A percentile compares a stretch with the other conserved stretches of the same genome.
These are phyloP conservation scores for Cyberlindnera americana DNA, from an alignment of 805 yeast genomes.

Conservation along the genomic window DNA sequence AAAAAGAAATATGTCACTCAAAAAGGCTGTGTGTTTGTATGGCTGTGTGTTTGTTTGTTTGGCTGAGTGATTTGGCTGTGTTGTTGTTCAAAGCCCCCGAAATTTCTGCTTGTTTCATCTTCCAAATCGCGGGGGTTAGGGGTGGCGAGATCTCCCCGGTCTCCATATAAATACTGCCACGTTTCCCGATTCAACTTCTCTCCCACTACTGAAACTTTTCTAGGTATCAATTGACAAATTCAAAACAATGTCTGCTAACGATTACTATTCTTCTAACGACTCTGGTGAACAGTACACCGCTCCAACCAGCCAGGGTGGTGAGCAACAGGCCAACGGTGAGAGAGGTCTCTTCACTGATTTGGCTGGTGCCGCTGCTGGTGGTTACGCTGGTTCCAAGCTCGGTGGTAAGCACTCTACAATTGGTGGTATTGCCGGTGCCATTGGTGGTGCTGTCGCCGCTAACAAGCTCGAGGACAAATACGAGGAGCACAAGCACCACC, in stretches of 20 bases:
- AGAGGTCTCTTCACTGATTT: slow-evolving; percentile 43
- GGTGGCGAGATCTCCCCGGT: not conserved
- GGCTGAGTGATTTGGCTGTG: not conserved
- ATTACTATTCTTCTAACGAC: slow-evolving; percentile 35
- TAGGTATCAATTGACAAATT: too few relatives aligned
- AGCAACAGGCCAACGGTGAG: slow-evolving; percentile 23
- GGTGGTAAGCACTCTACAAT: slow-evolving; percentile 35
- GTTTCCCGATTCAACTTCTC: too few relatives aligned
- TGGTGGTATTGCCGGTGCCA: slow-evolving; percentile 49
- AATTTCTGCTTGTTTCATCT: slow-evolving; percentile 13
- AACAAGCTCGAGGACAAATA: slow-evolving; percentile 43
- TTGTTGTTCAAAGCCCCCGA: not conserved
- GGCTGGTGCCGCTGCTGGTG: slow-evolving; percentile 53
- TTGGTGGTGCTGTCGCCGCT: slow-evolving; percentile 53
- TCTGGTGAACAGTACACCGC: slow-evolving; percentile 14
- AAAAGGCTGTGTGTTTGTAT: not conserved
- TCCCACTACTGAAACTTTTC: not conserved
- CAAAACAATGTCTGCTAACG: slow-evolving; percentile 53
- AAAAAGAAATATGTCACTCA: not conserved
- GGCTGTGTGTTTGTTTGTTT: not conserved
- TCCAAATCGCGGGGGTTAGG: slow-evolving; percentile 10
- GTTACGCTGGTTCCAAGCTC: slow-evolving; percentile 45
- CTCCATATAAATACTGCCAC: not conserved
- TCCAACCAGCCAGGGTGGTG: slow-evolving; percentile 20
- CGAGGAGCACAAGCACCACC: slow-evolving; percentile 26